phyloP scores from a whole-genome alignment of 495 filamentous ascomycete species.

The Aspergillus biplanus region DNA sequence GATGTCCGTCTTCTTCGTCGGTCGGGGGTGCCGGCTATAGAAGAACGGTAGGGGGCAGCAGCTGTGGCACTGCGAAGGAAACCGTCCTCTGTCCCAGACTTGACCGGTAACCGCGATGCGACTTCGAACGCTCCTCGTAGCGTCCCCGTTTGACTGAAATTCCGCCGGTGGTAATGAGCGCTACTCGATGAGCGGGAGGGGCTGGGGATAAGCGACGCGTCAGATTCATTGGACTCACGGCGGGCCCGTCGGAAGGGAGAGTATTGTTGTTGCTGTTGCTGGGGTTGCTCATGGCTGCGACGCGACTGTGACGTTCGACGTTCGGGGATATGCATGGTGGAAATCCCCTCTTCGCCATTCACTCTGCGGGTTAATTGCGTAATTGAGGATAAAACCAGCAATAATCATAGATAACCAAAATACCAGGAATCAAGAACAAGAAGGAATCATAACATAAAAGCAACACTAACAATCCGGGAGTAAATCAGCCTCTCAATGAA shows the following conservation, averaged over 20 bases:
- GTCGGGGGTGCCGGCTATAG: constrained; percentile 15
- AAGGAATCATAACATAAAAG: too few species aligned
- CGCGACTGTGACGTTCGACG: constrained; percentile 29
- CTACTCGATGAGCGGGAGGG: constrained; percentile 33
- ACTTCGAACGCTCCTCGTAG: constrained; percentile 42
- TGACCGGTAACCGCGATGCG: constrained; percentile 30
- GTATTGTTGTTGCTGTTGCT: constrained; percentile 18
- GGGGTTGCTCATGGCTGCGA: constrained; percentile 34
- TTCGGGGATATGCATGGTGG: constrained; percentile 33
- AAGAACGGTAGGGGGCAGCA: constrained; percentile 9
- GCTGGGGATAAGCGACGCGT: constrained; percentile 35
- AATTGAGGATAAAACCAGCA: background rate
- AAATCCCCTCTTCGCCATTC: constrained; percentile 10
- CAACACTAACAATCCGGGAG: too few species aligned
- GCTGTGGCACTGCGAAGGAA: constrained; percentile 15
- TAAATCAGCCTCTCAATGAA: too few species aligned
- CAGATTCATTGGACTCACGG: constrained; percentile 34
- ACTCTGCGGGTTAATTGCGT: background rate
- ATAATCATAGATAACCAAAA: background rate
- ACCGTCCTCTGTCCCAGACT: constrained; percentile 26
- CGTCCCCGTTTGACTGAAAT: constrained; percentile 40
- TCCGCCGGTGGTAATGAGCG: constrained; percentile 31
- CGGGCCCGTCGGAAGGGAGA: constrained; percentile 45
- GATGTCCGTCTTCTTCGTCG: constrained; percentile 21
- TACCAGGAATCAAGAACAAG: too few species aligned